These are phyloP conservation scores for Zymoseptoria tritici DNA, from an alignment of 2,329 filamentous ascomycete species.

Conservation along the genomic window DNA sequence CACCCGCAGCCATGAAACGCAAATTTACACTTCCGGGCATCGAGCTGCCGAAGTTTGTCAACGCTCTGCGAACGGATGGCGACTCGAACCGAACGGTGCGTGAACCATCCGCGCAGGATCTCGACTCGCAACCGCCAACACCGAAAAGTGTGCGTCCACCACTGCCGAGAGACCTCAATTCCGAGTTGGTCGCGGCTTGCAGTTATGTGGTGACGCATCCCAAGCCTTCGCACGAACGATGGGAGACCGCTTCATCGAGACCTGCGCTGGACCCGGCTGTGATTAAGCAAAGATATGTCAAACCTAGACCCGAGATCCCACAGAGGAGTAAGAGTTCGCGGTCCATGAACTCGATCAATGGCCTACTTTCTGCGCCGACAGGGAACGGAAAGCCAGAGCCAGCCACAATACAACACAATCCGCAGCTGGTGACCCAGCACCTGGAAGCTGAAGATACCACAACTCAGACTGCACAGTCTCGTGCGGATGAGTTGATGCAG, in stretches of 20 bases:
- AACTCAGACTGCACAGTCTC: conserved; percentile 13
- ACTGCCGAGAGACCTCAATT: conserved; percentile 36
- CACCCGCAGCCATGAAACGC: conserved; percentile 14
- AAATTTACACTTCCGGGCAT: not conserved
- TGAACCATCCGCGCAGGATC: conserved; percentile 18
- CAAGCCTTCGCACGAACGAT: conserved; percentile 30
- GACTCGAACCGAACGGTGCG: conserved; percentile 17
- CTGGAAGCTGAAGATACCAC: not conserved
- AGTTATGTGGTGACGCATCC: conserved; percentile 35
- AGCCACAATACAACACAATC: not conserved
- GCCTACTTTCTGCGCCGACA: not conserved
- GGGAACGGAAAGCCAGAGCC: not conserved
- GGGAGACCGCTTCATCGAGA: conserved; percentile 26
- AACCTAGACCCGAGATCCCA: not conserved
- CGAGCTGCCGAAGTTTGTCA: conserved; percentile 7
- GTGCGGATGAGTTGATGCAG: conserved; percentile 25
- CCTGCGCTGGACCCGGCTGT: conserved; percentile 29
- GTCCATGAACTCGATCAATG: not conserved
- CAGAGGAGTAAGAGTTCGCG: conserved; percentile 3
- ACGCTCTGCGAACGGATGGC: conserved; percentile 18
- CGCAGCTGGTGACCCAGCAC: not conserved
- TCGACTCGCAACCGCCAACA: conserved; percentile 33
- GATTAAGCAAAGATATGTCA: conserved; percentile 17
- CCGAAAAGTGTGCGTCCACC: conserved; percentile 38
- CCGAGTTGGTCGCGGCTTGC: conserved; percentile 41